These are phyloP conservation scores for Cladosporium cucumerinum DNA, from an alignment of 2,329 filamentous ascomycete genomes.

Conservation along the genomic window DNA sequence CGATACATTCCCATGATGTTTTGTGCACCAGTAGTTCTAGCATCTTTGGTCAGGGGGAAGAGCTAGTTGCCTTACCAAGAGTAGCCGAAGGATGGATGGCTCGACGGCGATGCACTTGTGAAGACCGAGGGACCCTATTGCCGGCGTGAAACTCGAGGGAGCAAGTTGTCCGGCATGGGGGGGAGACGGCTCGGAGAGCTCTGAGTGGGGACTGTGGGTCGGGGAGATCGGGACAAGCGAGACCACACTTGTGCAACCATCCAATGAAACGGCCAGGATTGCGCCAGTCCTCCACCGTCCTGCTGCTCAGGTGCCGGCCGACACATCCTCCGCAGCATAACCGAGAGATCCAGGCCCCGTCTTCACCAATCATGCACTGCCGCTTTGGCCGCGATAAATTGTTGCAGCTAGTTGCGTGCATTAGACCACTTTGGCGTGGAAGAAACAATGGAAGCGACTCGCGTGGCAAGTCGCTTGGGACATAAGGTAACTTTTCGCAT, in stretches of 20 bases:
- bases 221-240: slow-evolving; percentile 10
- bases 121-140: slow-evolving; percentile 1
- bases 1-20: background rate
- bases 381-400: background rate
- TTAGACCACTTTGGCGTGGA: slow-evolving; percentile 7
- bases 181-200: background rate
- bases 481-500: slow-evolving; percentile 6
- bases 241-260: background rate
- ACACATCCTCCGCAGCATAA: slow-evolving; percentile 10
- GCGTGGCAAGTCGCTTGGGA: slow-evolving; percentile 12
- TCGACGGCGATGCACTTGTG: background rate
- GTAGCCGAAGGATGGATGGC: background rate
- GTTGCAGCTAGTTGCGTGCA: slow-evolving; percentile 4
- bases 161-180: background rate
- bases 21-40: background rate
- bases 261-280: background rate
- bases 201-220: background rate
- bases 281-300: background rate
- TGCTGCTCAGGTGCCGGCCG: slow-evolving; percentile 11
- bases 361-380: slow-evolving; percentile 12
- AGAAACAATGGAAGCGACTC: slow-evolving; percentile 7
- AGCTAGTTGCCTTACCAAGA: background rate
- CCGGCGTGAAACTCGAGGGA: slow-evolving; percentile 5
- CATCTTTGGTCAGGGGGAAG: background rate
- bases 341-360: slow-evolving; percentile 11